phyloP scores from a whole-genome alignment of 2,329 filamentous ascomycete species.

The Apiospora phragmitis region DNA sequence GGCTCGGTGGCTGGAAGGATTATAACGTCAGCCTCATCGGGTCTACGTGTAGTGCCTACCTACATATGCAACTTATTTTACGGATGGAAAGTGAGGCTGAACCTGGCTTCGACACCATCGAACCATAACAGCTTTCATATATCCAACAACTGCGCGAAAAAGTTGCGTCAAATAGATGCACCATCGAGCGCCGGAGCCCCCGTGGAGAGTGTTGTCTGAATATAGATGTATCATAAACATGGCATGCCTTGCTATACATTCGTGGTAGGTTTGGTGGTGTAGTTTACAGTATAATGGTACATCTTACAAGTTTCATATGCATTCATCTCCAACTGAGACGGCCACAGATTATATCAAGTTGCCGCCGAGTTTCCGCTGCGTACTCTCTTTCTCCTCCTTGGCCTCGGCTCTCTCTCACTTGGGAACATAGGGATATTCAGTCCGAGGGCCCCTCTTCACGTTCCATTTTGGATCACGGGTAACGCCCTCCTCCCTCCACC shows the following conservation, averaged over 20 bases:
- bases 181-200: background rate
- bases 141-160: background rate
- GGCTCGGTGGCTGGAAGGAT: background rate
- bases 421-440: slow-evolving; percentile 29
- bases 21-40: background rate
- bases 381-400: slow-evolving; percentile 25
- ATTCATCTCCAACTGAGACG: background rate
- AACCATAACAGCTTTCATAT: background rate
- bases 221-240: too few relatives aligned
- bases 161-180: background rate
- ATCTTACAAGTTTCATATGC: background rate
- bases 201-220: background rate
- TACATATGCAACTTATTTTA: background rate
- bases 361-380: slow-evolving; percentile 28
- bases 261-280: background rate
- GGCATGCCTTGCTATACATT: background rate
- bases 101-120: background rate
- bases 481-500: slow-evolving; percentile 59
- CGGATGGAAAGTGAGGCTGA: background rate
- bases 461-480: slow-evolving; percentile 45
- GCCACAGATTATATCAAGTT: slow-evolving; percentile 26
- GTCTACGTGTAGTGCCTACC: background rate
- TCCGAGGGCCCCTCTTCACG: slow-evolving; percentile 28
- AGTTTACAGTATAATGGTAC: background rate
- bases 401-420: slow-evolving; percentile 28